A percentile compares a stretch with the other conserved stretches of the same genome.
phyloP scores from a whole-genome alignment of 345 rosid genomes.

The Boechera stricta region DNA sequence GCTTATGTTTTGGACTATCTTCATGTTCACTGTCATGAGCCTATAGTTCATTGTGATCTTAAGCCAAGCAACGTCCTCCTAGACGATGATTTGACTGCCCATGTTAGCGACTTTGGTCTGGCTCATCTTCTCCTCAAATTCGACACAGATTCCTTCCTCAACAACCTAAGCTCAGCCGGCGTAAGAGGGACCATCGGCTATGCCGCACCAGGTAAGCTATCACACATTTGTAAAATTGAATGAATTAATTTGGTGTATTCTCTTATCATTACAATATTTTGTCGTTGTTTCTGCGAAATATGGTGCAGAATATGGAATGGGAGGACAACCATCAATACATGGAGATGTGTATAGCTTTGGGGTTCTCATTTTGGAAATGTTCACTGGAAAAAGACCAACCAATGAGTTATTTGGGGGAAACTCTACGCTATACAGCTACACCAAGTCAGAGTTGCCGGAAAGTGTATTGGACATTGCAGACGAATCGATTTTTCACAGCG shows the following conservation, averaged over 20 bases:
- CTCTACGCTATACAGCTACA: constrained; percentile 26
- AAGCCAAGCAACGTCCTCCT: constrained; percentile 33
- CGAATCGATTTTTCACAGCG: constrained; percentile 3
- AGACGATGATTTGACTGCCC: constrained; percentile 21
- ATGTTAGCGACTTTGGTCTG: constrained; percentile 37
- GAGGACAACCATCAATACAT: constrained; percentile 37
- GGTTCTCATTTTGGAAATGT: constrained; percentile 14
- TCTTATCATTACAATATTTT: not conserved
- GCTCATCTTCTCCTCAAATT: constrained; percentile 14
- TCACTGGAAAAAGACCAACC: constrained; percentile 39
- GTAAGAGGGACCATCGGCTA: constrained; percentile 30
- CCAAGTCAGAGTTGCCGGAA: constrained; percentile 13
- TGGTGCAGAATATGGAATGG: constrained; percentile 48
- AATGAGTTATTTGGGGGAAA: constrained; percentile 28
- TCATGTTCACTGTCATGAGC: constrained; percentile 11
- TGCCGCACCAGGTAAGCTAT: constrained; percentile 29
- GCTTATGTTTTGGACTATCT: constrained; percentile 26
- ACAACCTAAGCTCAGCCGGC: not conserved
- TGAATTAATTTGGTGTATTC: no score
- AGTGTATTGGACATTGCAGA: constrained; percentile 22
- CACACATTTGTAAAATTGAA: not conserved
- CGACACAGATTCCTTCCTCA: not conserved
- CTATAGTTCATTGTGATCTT: constrained; percentile 24
- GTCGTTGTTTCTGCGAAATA: not conserved
- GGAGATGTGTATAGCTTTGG: constrained; percentile 29